Conservation (phyloP, 805 yeast genomes). For the Suhomyces sp. region DNA sequence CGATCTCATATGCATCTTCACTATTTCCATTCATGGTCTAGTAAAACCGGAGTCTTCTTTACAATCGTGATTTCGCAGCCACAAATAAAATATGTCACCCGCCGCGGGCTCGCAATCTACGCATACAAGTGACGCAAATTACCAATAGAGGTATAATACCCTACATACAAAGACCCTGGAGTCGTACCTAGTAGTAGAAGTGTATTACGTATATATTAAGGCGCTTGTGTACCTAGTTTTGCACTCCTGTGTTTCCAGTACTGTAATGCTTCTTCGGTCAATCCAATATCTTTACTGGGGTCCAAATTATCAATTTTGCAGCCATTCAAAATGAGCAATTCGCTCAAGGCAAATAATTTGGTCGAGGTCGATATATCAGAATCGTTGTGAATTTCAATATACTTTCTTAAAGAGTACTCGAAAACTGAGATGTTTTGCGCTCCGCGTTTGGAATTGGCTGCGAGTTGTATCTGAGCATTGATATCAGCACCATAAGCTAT, state of each 20-base stretch:
- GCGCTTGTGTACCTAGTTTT: conserved; percentile 4
- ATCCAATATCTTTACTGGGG: conserved; percentile 30
- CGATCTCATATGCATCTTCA: neutral
- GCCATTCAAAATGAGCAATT: conserved; percentile 57
- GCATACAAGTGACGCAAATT: neutral
- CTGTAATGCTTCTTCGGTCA: conserved; percentile 44
- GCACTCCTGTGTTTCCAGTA: conserved; percentile 46
- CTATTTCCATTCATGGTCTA: neutral
- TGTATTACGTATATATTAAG: neutral
- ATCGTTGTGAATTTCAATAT: conserved; percentile 16
- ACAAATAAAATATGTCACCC: conserved; percentile 5
- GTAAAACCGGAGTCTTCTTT: neutral
- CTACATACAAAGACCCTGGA: neutral
- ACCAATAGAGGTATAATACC: neutral
- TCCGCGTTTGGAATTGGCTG: conserved; percentile 15
- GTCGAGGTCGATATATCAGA: conserved; percentile 1
- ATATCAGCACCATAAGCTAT: conserved; percentile 50
- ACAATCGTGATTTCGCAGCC: conserved; percentile 10
- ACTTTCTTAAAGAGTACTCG: conserved; percentile 54
- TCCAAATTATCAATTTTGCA: conserved; percentile 38
- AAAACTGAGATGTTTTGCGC: conserved; percentile 26
- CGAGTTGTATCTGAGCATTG: conserved; percentile 37
- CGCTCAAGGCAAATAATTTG: conserved; percentile 48
- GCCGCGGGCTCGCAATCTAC: neutral
- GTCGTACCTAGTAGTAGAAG: neutral